These are phyloP conservation scores for Colletotrichum sp. DNA, from an alignment of 2,329 filamentous ascomycete genomes.

Conservation along the genomic window DNA sequence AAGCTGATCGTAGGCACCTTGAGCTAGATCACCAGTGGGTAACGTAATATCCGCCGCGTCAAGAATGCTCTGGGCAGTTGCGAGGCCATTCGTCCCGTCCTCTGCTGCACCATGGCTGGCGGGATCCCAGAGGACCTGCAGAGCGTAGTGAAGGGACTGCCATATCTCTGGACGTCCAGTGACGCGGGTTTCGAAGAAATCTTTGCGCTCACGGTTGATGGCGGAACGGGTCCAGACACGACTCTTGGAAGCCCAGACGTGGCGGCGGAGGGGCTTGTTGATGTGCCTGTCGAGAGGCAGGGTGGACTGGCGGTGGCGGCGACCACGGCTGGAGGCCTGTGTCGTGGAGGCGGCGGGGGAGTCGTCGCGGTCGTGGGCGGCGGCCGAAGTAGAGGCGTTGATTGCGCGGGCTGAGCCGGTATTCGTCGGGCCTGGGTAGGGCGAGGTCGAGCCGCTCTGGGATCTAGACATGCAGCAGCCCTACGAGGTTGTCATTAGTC, in stretches of 20 bases:
- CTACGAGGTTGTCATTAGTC: slow-evolving; percentile 35
- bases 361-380: slow-evolving; percentile 25
- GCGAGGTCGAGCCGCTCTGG: slow-evolving; percentile 53
- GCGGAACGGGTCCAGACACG: slow-evolving; percentile 73
- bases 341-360: slow-evolving; percentile 11
- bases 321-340: slow-evolving; percentile 25
- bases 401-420: slow-evolving; percentile 60
- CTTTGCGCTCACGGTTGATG: slow-evolving; percentile 73
- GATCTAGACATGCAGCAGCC: slow-evolving; percentile 64
- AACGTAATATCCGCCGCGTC: slow-evolving; percentile 78
- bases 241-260: slow-evolving; percentile 68
- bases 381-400: slow-evolving; percentile 41
- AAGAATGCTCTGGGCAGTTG: slow-evolving; percentile 80
- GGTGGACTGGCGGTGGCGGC: slow-evolving; percentile 38
- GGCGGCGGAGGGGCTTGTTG: slow-evolving; percentile 70
- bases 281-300: slow-evolving; percentile 66
- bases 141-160: slow-evolving; percentile 72
- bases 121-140: slow-evolving; percentile 70
- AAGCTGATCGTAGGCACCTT: slow-evolving; percentile 74
- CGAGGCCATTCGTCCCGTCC: slow-evolving; percentile 48
- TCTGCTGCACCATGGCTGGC: slow-evolving; percentile 42
- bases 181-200: slow-evolving; percentile 91
- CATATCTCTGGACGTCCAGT: slow-evolving; percentile 80
- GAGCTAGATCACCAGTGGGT: slow-evolving; percentile 73
- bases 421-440: slow-evolving; percentile 54